Evolutionary conservation across 2,329 filamentous ascomycete genomes (phyloP).

Genomic region (Botryotinia globosa): DNA sequence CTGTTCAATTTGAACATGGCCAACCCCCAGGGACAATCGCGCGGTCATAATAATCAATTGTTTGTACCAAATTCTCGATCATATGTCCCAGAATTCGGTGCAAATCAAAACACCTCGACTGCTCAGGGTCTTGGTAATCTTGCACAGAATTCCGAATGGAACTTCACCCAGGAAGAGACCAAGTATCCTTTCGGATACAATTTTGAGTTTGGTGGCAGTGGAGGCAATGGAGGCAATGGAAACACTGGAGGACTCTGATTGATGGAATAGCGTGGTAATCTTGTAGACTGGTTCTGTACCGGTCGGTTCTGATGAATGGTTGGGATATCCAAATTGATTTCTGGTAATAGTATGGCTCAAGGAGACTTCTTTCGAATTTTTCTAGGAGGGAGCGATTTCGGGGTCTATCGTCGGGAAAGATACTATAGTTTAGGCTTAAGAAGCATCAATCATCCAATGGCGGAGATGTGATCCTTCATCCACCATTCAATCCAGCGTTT

Average conservation of each 20-base stretch:
- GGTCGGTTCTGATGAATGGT: not conserved
- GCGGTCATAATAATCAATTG: slow-evolving; percentile 14
- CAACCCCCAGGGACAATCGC: not conserved
- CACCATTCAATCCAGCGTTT: not conserved
- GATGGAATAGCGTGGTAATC: not conserved
- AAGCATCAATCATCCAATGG: not conserved
- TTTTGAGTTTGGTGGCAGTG: slow-evolving; percentile 5
- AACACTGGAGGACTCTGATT: not conserved
- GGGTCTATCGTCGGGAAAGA: not conserved
- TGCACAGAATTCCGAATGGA: slow-evolving; percentile 2
- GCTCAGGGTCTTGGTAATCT: not conserved
- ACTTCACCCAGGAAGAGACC: not conserved
- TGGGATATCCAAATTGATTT: not conserved
- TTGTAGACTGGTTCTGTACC: not conserved
- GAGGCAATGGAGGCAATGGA: not conserved
- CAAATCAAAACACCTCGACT: not conserved
- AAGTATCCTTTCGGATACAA: slow-evolving; percentile 13
- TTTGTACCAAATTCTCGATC: not conserved
- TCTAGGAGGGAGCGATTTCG: not conserved
- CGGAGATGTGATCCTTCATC: not conserved
- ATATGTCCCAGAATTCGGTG: not conserved
- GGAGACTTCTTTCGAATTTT: not conserved
- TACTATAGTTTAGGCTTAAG: not conserved
- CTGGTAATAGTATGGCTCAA: not conserved
- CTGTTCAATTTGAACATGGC: not conserved